Conservation (phyloP, 2,329 filamentous ascomycete genomes). For the Bipolaris victoriae region DNA sequence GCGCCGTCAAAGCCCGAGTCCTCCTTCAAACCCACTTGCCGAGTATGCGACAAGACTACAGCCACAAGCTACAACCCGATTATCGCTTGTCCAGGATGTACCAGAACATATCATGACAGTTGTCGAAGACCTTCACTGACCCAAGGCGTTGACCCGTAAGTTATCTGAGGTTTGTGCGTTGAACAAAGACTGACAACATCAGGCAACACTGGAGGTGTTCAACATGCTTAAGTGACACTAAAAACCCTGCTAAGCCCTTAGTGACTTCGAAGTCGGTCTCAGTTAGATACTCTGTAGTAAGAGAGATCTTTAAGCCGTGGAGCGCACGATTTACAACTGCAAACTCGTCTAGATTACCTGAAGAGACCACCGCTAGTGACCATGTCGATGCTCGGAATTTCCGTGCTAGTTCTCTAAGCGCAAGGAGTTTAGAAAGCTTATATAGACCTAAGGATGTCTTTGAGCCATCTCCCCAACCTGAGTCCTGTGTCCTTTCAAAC, state of each 20-base stretch:
- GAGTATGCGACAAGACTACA: slow-evolving; percentile 35
- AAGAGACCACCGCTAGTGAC: background rate
- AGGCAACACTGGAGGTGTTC: slow-evolving; percentile 22
- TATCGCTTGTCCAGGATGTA: slow-evolving; percentile 43
- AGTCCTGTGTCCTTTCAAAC: slow-evolving; percentile 9
- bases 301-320: slow-evolving; percentile 5
- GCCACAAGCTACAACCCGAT: slow-evolving; percentile 36
- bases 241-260: background rate
- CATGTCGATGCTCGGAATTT: background rate
- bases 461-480: background rate
- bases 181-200: slow-evolving; percentile 9
- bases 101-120: slow-evolving; percentile 43
- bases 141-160: slow-evolving; percentile 20
- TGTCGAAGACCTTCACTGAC: slow-evolving; percentile 38
- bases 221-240: slow-evolving; percentile 17
- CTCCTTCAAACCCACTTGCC: slow-evolving; percentile 30
- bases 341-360: background rate
- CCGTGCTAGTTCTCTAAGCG: background rate
- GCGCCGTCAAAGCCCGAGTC: slow-evolving; percentile 9
- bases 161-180: background rate
- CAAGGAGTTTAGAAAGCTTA: background rate
- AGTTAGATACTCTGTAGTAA: slow-evolving; percentile 4
- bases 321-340: background rate
- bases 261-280: background rate
- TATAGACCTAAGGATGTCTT: background rate